Conservation (phyloP, 2,329 filamentous ascomycete species). For the Epichloe sibirici region DNA sequence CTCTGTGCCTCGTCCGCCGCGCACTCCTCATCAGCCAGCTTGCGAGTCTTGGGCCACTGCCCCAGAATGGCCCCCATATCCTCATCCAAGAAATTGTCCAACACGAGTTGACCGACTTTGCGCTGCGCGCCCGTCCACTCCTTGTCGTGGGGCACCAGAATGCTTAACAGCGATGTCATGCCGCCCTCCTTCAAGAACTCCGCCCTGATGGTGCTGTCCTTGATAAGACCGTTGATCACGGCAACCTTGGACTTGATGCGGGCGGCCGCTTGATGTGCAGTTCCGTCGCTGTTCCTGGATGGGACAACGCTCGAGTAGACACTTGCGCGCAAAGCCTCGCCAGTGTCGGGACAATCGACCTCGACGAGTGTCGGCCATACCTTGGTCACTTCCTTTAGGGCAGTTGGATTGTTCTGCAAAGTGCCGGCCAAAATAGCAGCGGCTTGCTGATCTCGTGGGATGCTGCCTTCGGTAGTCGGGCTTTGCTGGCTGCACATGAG, state of each 20-base stretch:
- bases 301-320: slow-evolving; percentile 31
- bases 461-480: slow-evolving; percentile 13
- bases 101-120: slow-evolving; percentile 44
- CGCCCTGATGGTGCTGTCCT: slow-evolving; percentile 36
- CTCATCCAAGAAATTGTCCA: slow-evolving; percentile 55
- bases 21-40: slow-evolving; percentile 25
- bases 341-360: slow-evolving; percentile 23
- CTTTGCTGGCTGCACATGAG: slow-evolving; percentile 29
- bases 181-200: slow-evolving; percentile 44
- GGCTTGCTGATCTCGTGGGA: slow-evolving; percentile 36
- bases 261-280: slow-evolving; percentile 14
- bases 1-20: slow-evolving; percentile 16
- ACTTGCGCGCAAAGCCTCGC: slow-evolving; percentile 20
- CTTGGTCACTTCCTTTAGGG: slow-evolving; percentile 37
- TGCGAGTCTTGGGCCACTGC: slow-evolving; percentile 37
- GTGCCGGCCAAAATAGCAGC: slow-evolving; percentile 45
- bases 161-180: slow-evolving; percentile 40
- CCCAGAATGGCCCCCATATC: slow-evolving; percentile 47
- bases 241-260: slow-evolving; percentile 30
- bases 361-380: slow-evolving; percentile 32
- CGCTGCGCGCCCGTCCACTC: slow-evolving; percentile 39
- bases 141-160: slow-evolving; percentile 34
- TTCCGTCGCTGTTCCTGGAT: slow-evolving; percentile 9
- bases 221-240: slow-evolving; percentile 44
- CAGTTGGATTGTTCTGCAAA: slow-evolving; percentile 53